phyloP scores from a whole-genome alignment of 768 basidiomycete species.

The Tylopilus balloui region DNA sequence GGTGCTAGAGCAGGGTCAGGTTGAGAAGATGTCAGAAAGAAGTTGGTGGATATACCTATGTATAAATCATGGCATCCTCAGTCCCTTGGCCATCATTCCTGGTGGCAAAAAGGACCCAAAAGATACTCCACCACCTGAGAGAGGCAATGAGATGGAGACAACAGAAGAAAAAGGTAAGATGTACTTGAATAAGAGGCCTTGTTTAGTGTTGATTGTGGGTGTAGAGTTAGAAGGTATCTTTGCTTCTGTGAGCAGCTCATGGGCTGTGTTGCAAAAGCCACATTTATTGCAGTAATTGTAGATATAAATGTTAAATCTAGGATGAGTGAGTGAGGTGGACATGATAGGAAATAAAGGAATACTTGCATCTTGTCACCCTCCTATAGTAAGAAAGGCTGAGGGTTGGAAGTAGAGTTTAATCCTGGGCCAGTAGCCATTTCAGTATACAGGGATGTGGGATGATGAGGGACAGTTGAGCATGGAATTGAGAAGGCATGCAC shows the following conservation, averaged over 20 bases:
- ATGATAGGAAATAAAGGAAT: conserved; percentile 3
- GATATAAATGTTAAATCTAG: conserved; percentile 87
- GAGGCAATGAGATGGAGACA: background rate
- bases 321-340: background rate
- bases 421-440: no score
- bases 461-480: no score
- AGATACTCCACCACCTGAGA: conserved; percentile 82
- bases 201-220: conserved; percentile 79
- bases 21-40: conserved; percentile 2
- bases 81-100: conserved; percentile 65
- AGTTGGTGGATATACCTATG: conserved; percentile 45
- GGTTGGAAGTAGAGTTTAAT: no score
- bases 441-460: no score
- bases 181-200: conserved; percentile 80
- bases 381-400: conserved; percentile 42
- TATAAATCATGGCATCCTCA: conserved; percentile 72
- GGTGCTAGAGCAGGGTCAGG: conserved; percentile 30
- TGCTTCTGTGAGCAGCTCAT: conserved; percentile 62
- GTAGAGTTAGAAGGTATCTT: conserved; percentile 55
- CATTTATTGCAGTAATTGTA: conserved; percentile 81
- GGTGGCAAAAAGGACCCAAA: conserved; percentile 81
- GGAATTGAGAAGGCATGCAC: no score
- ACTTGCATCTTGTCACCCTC: conserved; percentile 82
- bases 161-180: conserved; percentile 26
- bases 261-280: conserved; percentile 70